Conservation (phyloP, 441 rosid genomes). For the Corymbia citriodora region DNA sequence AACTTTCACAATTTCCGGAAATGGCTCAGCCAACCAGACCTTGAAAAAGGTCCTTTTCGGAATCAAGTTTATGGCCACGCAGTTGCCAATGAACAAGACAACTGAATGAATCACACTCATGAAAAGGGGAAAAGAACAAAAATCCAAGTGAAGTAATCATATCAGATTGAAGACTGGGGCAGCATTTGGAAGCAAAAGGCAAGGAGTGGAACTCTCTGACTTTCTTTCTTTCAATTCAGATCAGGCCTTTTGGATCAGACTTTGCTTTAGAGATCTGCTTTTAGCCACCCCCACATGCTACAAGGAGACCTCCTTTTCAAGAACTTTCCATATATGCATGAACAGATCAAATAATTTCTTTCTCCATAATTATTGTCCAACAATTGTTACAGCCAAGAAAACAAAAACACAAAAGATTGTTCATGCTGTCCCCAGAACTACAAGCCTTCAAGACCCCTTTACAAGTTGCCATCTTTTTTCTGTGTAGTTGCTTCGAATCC, state of each 20-base stretch:
- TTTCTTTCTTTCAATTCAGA: not conserved
- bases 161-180: not conserved
- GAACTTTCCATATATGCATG: not conserved
- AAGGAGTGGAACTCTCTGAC: not conserved
- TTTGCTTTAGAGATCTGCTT: not conserved
- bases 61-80: not conserved
- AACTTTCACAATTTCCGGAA: not conserved
- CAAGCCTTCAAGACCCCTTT: not conserved
- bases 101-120: not conserved
- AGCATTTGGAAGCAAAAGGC: not conserved
- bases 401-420: not conserved
- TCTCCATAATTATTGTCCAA: not conserved
- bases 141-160: not conserved
- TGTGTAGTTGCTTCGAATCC: not conserved
- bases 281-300: not conserved
- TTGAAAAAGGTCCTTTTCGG: not conserved
- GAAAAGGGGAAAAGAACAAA: not conserved
- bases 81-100: not conserved
- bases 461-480: not conserved
- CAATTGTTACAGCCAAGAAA: not conserved
- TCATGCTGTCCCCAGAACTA: not conserved
- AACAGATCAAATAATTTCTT: not conserved
- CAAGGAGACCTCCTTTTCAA: not conserved
- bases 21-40: not conserved
- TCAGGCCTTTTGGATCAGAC: not conserved